Base-by-base conservation (phyloP, 2,329 filamentous ascomycete species). In the Aspergillus japonicus region DNA sequence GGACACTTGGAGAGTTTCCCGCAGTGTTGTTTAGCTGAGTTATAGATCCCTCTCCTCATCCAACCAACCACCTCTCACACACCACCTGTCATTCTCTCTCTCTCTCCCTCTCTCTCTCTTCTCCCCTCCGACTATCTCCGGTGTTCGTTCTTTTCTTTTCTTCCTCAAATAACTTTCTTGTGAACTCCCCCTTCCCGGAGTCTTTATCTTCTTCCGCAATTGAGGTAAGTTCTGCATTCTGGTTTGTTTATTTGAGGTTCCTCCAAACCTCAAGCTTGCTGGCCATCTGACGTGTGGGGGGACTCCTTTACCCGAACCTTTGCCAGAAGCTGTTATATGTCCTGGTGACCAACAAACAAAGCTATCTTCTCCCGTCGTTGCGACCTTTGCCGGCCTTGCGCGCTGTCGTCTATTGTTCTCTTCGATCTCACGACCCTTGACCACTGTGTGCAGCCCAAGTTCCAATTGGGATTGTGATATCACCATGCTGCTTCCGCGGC, bases 401-500 rank as follows among this genome's bases (percentile, higher is more conserved):
- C 6, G 16, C 14, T 7, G 5, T 35, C 33, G 33, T 35, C 33
- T 2, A 16, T 35, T 16, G 3, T 35, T 29, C 26, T 29, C 26
- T 35, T 35, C 33, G 33, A 16, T 35, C 33, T 35, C 26, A 29
- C 26, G 26, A 29, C 26, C 26, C 8, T 29, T 29, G 26, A 3
- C 23, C 23, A 23, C 3, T 23, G 26, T 35, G 33, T 35, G 10
- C 33, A 16, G 11, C 33, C 5, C 33, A 35, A 6, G 11, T 16
- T 35, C 5, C 11, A 44, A 44, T 19, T 19, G 1, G 19, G n/a
- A 16, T 19, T 35, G 31, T 31, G 53, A 48, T 48, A 23, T 55
- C 19, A 62, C 55, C 63, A 76, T 76, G 74, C 69, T 73, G 59
- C 63, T 75, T 39, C 71, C 70, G 55, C 69, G 67, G 56, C 59